Base-by-base conservation (phyloP, 2,329 filamentous ascomycete genomes). In the Xylariaceae sp. region DNA sequence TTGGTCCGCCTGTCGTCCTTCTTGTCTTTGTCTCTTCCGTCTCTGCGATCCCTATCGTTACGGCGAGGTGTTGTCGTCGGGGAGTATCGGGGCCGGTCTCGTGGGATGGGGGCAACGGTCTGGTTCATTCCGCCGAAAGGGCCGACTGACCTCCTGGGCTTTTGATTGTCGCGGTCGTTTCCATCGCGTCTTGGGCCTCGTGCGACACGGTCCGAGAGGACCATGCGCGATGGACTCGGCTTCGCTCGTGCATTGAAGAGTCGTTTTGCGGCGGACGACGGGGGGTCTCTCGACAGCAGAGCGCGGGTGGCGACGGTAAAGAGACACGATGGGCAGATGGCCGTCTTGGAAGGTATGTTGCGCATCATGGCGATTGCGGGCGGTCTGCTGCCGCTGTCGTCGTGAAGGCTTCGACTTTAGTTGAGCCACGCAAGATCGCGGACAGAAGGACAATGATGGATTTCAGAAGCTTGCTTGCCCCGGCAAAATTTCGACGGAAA, bases 1-100 rank as follows among this genome's bases (percentile, higher is more conserved):
- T 95, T 91, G 69, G 81, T 87, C 7, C 79, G 70, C 43, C 76
- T 74, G 18, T 74, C 73, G 51, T 72, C 68, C 54, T 75, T 73
- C 12, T 12, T 15, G 33, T 36, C 33, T 65, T 75, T 68, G 14
- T 36, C 48, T 38, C 45, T 56, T 27, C 31, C 44, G 22, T 27
- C 22, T 27, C 18, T 42, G 17, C 14, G 44, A 7, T 45, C 42
- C 36, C 44, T 44, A 17, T 59, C 55, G 27, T 33, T 42, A 22
- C 40, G 49, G 32, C 22, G 32, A 17, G 27, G 10, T n/a, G 36
- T 12, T 55, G 51, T 47, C 46, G 56, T 48, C n/a, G 50, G 15
- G 36, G 40, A 48, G 22, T 27, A 27, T 22, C 53, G 53, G 14
- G 56, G 30, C 39, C 40, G 27, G 36, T 49, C 45, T 19, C 57